These are phyloP conservation scores for Heracleum sosnowskyi DNA, from an alignment of 129 eudicot genomes.

Conservation along the genomic window DNA sequence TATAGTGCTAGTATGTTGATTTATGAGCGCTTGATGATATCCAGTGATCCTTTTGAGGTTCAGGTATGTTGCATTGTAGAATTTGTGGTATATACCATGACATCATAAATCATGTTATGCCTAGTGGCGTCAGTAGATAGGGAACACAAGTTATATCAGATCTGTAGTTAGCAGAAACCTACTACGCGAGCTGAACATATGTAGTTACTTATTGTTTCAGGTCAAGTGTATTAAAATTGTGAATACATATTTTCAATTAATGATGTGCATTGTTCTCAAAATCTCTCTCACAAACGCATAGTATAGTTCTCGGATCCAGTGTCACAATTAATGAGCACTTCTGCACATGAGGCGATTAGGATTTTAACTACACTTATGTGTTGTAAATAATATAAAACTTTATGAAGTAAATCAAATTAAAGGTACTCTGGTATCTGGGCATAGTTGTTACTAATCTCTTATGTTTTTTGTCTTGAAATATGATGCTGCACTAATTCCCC, in stretches of 20 bases:
- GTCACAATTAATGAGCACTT: too few relatives aligned
- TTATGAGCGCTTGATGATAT: slow-evolving; percentile 75
- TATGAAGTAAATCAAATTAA: too few relatives aligned
- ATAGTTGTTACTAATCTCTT: not conserved
- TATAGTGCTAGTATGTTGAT: slow-evolving; percentile 76
- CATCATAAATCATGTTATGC: not conserved
- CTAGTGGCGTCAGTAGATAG: too few relatives aligned
- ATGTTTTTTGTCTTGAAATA: not conserved
- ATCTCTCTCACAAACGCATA: not conserved
- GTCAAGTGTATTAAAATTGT: too few relatives aligned
- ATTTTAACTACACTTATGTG: not conserved
- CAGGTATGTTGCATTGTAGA: slow-evolving; percentile 47
- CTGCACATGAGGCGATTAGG: too few relatives aligned
- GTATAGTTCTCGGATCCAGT: too few relatives aligned
- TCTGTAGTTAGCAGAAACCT: too few relatives aligned
- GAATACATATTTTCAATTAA: not conserved
- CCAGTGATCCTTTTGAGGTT: slow-evolving; percentile 88
- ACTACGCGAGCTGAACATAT: too few relatives aligned
- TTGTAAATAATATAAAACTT: not conserved
- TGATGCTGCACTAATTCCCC: not conserved
- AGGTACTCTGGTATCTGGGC: not conserved
- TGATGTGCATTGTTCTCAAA: not conserved
- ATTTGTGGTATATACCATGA: not conserved
- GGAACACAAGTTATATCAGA: too few relatives aligned
- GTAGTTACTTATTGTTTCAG: not conserved